These are phyloP conservation scores for Alternaria triticimaculans DNA, from an alignment of 2,329 filamentous ascomycete species.

Conservation along the genomic window DNA sequence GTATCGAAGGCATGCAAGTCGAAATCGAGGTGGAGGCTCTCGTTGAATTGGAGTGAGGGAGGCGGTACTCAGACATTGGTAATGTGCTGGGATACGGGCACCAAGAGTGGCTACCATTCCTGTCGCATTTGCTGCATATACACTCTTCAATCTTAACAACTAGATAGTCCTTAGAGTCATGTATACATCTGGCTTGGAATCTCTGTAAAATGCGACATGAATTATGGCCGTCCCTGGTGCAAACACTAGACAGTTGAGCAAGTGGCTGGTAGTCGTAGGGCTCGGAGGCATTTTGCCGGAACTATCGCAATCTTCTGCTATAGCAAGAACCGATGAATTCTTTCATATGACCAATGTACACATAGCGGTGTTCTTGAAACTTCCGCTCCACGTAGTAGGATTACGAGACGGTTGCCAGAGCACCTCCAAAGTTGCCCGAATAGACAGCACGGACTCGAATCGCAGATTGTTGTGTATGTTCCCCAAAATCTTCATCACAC, in stretches of 20 bases:
- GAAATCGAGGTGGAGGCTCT: slow-evolving; percentile 22
- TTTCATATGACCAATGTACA: slow-evolving; percentile 8
- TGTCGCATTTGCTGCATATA: neutral
- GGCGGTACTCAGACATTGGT: neutral
- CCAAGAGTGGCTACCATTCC: neutral
- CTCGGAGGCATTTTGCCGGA: neutral
- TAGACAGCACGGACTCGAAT: slow-evolving; percentile 18
- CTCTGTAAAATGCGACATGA: neutral
- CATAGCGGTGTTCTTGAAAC: slow-evolving; percentile 5
- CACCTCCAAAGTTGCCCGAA: slow-evolving; percentile 10
- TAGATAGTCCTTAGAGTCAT: neutral
- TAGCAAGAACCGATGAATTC: neutral
- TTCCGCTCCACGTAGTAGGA: slow-evolving; percentile 10
- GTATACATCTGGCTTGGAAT: neutral
- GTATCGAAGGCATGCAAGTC: slow-evolving; percentile 15
- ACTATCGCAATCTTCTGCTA: neutral
- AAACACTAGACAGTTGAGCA: neutral
- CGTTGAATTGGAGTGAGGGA: neutral
- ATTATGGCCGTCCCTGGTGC: neutral
- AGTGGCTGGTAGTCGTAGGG: neutral
- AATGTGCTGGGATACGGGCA: neutral
- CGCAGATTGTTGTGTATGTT: slow-evolving; percentile 15
- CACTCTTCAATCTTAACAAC: neutral
- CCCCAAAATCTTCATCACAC: slow-evolving; percentile 8
- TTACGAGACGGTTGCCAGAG: slow-evolving; percentile 6